phyloP scores from a whole-genome alignment of 768 basidiomycete genomes.

The Mrakia blollopis region DNA sequence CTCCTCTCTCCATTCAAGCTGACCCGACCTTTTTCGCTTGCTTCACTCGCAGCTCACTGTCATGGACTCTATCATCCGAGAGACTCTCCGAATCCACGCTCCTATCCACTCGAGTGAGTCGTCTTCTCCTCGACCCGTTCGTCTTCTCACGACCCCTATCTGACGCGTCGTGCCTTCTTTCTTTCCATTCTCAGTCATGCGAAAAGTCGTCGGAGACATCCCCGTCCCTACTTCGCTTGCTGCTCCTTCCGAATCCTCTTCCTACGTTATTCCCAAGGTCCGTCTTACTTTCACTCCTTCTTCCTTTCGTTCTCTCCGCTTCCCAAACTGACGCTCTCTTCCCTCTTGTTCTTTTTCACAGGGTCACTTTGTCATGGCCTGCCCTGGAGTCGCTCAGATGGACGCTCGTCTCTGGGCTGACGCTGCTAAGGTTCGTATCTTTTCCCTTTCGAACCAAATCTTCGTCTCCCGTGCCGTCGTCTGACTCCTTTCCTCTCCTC shows the following conservation, averaged over 20 bases:
- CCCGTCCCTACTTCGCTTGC: constrained; percentile 73
- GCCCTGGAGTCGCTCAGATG: constrained; percentile 77
- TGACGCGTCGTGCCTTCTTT: constrained; percentile 9
- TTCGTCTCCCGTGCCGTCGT: neutral
- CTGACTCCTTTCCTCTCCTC: neutral
- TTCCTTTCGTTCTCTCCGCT: neutral
- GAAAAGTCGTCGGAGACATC: constrained; percentile 80
- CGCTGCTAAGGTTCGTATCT: constrained; percentile 42
- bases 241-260: constrained; percentile 60
- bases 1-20: neutral
- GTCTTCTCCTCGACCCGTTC: neutral
- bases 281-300: neutral
- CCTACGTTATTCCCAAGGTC: constrained; percentile 71
- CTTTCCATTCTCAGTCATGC: constrained; percentile 48
- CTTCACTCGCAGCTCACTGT: constrained; percentile 56
- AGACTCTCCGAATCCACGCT: constrained; percentile 70
- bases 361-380: constrained; percentile 83
- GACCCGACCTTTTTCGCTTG: neutral
- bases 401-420: constrained; percentile 80
- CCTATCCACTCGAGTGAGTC: constrained; percentile 70
- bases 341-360: neutral
- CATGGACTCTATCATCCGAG: constrained; percentile 83
- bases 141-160: constrained; percentile 37
- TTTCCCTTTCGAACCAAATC: neutral
- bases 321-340: neutral